Evolutionary conservation across 129 eudicot species (phyloP), one percentile per base, ranked within the genome.

Genomic region (Lactuca sativa): DNA sequence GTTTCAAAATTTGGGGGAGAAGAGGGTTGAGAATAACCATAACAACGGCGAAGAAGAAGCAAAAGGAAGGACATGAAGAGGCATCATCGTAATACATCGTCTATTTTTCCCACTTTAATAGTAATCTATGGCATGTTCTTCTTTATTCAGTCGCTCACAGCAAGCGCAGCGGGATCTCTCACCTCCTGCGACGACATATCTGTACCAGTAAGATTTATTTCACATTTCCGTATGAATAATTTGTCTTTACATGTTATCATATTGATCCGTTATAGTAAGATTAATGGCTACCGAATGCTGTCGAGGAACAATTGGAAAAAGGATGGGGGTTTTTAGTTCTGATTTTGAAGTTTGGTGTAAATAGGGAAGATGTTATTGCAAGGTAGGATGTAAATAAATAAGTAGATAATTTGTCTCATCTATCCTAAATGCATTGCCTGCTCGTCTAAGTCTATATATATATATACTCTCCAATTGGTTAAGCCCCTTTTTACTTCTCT

Each of bases 131-230:
- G 61, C 69, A 4, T 61, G 53, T 52, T 72, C 55, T 72, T 72
- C 70, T 72, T 53, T 10, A 18, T 62, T 51, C 62, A 49, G 7
- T 72, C 70, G 49, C 54, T 61, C 62, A 74, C 76, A 62, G 65
- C 76, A 77, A 62, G 17, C 55, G 81, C 76, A 17, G 76, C 72
- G 25, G 81, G 71, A 77, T 77, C 81, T 69, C 64, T 75, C 69
- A 75, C 70, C 48, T 76, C 74, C 62, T 77, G 81, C 61, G 67
- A 76, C 41, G 62, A 76, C 64, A 21, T 33, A 41, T 69, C 80
- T 69, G 75, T 76, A 31, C 57, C 80, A 61, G 80, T 73, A 68
- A 68, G 75, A 76, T 69, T 70, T 68, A 51, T 30, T 59, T 60
- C 51, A 54, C 62, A 68, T 36, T 47, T 58, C 58, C 25, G 52